phyloP scores from a whole-genome alignment of 2,329 filamentous ascomycete species.

The Clonostachys solani region DNA sequence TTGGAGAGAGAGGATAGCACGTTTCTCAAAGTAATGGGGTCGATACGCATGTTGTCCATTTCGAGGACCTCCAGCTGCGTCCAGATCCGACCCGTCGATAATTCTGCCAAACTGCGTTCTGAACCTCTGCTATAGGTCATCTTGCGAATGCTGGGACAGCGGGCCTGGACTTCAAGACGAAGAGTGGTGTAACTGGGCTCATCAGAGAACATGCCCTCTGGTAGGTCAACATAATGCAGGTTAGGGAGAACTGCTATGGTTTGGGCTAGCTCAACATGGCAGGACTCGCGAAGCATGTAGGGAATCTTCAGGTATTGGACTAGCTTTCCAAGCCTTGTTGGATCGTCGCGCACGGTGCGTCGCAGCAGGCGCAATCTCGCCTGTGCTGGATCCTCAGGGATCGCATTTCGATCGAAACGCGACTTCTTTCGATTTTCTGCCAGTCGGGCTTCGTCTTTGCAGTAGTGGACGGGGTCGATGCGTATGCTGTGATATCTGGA shows the following conservation, averaged over 20 bases:
- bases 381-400: constrained; percentile 75
- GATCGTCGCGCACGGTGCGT: constrained; percentile 76
- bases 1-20: constrained; percentile 64
- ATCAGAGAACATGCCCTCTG: constrained; percentile 81
- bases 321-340: constrained; percentile 59
- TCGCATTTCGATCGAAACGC: constrained; percentile 70
- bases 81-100: constrained; percentile 66
- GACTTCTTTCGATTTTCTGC: constrained; percentile 73
- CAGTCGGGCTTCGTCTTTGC: constrained; percentile 77
- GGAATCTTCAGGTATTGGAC: constrained; percentile 83
- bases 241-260: constrained; percentile 83
- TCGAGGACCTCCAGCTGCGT: constrained; percentile 69
- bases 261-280: constrained; percentile 77
- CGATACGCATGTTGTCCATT: constrained; percentile 62
- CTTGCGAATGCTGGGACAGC: constrained; percentile 80
- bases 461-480: constrained; percentile 94
- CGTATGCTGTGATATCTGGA: constrained; percentile 81
- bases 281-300: constrained; percentile 91
- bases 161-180: constrained; percentile 77
- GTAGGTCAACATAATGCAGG: constrained; percentile 84
- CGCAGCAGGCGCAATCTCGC: constrained; percentile 74
- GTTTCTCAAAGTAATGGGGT: constrained; percentile 65
- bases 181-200: constrained; percentile 72
- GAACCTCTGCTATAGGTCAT: constrained; percentile 81
- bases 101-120: constrained; percentile 69